phyloP scores from a whole-genome alignment of 2,329 filamentous ascomycete species.

The Aphanoascus verrucosus region DNA sequence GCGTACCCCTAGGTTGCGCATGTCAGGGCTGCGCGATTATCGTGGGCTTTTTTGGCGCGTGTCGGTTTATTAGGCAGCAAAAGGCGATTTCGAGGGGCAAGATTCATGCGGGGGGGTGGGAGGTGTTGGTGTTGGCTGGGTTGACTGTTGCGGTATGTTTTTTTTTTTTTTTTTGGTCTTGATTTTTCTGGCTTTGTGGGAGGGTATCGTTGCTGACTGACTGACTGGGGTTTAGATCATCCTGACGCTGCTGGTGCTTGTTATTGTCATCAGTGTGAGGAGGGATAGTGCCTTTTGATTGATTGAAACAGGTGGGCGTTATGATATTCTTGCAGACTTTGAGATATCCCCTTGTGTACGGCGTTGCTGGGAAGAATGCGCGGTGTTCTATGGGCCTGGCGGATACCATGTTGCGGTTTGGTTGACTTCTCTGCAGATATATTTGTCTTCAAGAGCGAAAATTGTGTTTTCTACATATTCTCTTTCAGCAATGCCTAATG shows the following conservation, averaged over 20 bases:
- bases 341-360: too few relatives aligned
- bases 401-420: too few relatives aligned
- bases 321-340: not conserved
- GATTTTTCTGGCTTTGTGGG: not conserved
- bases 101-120: conserved; percentile 34
- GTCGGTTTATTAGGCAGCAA: conserved; percentile 48
- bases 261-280: conserved; percentile 13
- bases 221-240: conserved; percentile 4
- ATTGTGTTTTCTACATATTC: not conserved
- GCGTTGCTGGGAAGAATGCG: too few relatives aligned
- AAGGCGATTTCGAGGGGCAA: conserved; percentile 38
- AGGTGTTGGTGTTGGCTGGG: conserved; percentile 21
- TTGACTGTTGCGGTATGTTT: conserved; percentile 12
- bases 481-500: not conserved
- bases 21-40: conserved; percentile 41
- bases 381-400: too few relatives aligned
- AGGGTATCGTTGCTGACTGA: not conserved
- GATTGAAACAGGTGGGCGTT: not conserved
- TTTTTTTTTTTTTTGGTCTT: not conserved
- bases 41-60: conserved; percentile 40
- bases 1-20: conserved; percentile 46
- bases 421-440: too few relatives aligned
- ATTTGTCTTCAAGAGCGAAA: too few relatives aligned
- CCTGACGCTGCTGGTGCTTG: conserved; percentile 13
- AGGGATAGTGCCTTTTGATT: not conserved